Evolutionary conservation across 2,329 filamentous ascomycete species (phyloP), one percentile per base, ranked within the genome.

Genomic region (Cryoendolithus antarcticus): DNA sequence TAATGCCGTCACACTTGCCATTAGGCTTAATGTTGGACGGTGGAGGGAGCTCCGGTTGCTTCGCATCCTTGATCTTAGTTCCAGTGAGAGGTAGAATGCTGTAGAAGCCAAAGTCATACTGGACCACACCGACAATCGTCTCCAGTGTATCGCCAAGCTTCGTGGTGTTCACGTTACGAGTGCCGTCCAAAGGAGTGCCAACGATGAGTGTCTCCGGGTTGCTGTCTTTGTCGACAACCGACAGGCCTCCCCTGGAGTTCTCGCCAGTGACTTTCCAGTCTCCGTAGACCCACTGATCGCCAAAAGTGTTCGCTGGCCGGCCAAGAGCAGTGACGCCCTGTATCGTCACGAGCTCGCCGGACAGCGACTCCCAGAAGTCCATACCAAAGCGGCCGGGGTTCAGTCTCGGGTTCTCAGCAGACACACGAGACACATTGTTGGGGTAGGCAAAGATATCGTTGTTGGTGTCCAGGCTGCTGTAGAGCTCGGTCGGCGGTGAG

Each of bases 281-380:
- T 19, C n/a, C 7, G n/a, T 19, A 27, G n/a, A 40, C 38, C 39
- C 39, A 41, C 9, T 41, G 39, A 49, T 85, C 80, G 15, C 78
- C 77, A 51, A 69, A 82, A 39, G 58, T 62, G 54, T 77, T 83
- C 2, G 80, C 39, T 6, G 32, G 39, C 6, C 39, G 39, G 9
- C 39, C 39, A 4, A 41, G 34, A 30, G 39, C 39, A 29, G 34
- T 41, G 11, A 41, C 39, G 34, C 39, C 39, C 47, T 66, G 66
- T 34, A 84, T 62, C 1, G 74, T 81, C 9, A 85, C 78, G 6
- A 82, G 64, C 58, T 83, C 77, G 21, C 79, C 80, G 39, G 64
- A 66, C 42, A 84, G 59, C 45, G 72, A 77, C 66, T 84, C 76
- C 80, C 80, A 84, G 53, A 83, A 85, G 56, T 84, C 80, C 24